Conservation (phyloP, 2,329 filamentous ascomycete genomes). For the Colletotrichum agaves region DNA sequence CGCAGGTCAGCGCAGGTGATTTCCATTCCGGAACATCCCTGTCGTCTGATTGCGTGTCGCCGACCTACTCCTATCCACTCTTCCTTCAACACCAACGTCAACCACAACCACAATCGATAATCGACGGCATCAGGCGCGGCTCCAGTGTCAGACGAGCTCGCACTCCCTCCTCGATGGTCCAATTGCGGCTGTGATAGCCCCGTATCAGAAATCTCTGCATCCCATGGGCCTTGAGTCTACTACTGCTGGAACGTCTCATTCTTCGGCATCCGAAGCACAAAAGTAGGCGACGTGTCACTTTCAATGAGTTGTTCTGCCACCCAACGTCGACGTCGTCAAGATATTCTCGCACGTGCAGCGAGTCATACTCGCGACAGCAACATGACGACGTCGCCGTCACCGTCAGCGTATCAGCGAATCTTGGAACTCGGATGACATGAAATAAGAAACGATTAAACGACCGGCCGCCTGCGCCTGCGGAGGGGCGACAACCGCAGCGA, state of each 20-base stretch:
- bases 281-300: constrained; percentile 27
- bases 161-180: neutral
- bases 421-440: neutral
- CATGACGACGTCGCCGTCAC: neutral
- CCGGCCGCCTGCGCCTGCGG: neutral
- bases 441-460: neutral
- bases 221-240: neutral
- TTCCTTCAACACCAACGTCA: neutral
- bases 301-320: constrained; percentile 15
- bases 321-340: neutral
- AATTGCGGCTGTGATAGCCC: neutral
- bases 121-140: neutral
- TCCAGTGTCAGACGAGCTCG: constrained; percentile 2
- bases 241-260: neutral
- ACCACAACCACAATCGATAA: neutral
- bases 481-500: neutral
- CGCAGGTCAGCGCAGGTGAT: neutral
- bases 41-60: constrained; percentile 1
- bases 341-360: constrained; percentile 6
- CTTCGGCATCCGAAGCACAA: neutral
- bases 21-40: constrained; percentile 20
- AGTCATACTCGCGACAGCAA: neutral
- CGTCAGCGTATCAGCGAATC: neutral
- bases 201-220: neutral
- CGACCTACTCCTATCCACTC: neutral